Evolutionary conservation across 1,284 basidiomycete genomes (phyloP).

Genomic region (Tylopilus sp.): DNA sequence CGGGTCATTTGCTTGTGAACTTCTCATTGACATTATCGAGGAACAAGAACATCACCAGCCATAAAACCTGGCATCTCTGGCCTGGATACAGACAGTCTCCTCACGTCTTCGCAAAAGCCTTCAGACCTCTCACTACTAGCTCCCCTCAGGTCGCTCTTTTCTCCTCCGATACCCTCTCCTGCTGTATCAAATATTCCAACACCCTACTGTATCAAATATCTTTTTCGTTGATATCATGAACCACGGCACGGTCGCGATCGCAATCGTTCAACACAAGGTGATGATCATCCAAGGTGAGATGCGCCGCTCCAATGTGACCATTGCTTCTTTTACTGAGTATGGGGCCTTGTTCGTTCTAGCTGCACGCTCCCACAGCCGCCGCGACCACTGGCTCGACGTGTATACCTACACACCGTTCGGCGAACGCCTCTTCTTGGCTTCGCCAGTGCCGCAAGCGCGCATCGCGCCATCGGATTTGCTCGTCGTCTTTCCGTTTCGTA

Average conservation of each 20-base stretch:
- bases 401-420: conserved; percentile 71
- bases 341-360: conserved; percentile 50
- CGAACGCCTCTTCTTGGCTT: conserved; percentile 69
- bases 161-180: background rate
- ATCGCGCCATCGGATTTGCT: conserved; percentile 68
- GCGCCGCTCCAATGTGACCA: background rate
- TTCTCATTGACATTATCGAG: background rate
- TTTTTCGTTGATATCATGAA: conserved; percentile 55
- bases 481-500: conserved; percentile 60
- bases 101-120: conserved; percentile 7
- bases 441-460: conserved; percentile 66
- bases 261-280: conserved; percentile 72
- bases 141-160: conserved; percentile 12
- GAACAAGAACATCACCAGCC: conserved; percentile 25
- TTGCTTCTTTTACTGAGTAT: background rate
- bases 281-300: conserved; percentile 70
- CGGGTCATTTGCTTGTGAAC: conserved; percentile 21
- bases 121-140: background rate
- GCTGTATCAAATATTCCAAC: conserved; percentile 26
- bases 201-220: conserved; percentile 29
- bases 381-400: conserved; percentile 71
- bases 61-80: conserved; percentile 30
- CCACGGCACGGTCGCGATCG: conserved; percentile 70
- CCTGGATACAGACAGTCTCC: background rate
- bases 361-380: conserved; percentile 59